These are phyloP conservation scores for Tuber aestivum DNA, from an alignment of 495 filamentous ascomycete genomes.

Conservation along the genomic window DNA sequence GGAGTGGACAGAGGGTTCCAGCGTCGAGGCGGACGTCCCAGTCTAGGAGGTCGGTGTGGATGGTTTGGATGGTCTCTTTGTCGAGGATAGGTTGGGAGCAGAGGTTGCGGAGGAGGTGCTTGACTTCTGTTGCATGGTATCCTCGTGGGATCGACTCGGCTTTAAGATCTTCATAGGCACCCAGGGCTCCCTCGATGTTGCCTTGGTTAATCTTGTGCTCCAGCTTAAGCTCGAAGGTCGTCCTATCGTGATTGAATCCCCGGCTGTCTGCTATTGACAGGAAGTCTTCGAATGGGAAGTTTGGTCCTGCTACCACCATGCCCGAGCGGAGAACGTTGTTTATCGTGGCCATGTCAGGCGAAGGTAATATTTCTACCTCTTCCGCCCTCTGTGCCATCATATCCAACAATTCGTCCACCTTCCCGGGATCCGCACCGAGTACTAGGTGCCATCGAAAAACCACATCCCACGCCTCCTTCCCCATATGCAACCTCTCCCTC, in stretches of 20 bases:
- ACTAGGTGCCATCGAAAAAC: conserved; percentile 70
- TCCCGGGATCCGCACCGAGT: conserved; percentile 59
- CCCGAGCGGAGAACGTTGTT: conserved; percentile 59
- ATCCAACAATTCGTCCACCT: conserved; percentile 61
- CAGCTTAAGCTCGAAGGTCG: conserved; percentile 67
- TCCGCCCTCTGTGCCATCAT: conserved; percentile 51
- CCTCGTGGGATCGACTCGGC: conserved; percentile 24
- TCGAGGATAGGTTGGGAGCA: conserved; percentile 54
- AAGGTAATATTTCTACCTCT: background rate
- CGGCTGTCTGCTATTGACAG: conserved; percentile 57
- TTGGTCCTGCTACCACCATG: conserved; percentile 3
- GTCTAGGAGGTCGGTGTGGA: conserved; percentile 69
- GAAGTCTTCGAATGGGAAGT: conserved; percentile 65
- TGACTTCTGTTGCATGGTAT: conserved; percentile 22
- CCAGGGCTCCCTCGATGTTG: conserved; percentile 61
- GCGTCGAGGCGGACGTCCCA: conserved; percentile 61
- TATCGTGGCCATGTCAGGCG: conserved; percentile 63
- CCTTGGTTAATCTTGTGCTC: conserved; percentile 63
- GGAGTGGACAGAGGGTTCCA: conserved; percentile 65
- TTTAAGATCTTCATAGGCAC: conserved; percentile 55
- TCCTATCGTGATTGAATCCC: conserved; percentile 56
- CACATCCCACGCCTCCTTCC: conserved; percentile 59
- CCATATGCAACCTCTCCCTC: conserved; percentile 56
- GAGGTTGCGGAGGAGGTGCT: conserved; percentile 56
- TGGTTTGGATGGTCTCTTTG: conserved; percentile 61